Base-by-base conservation (phyloP, 139 green algal genomes). In the Deuterostichococcus epilithicus region DNA sequence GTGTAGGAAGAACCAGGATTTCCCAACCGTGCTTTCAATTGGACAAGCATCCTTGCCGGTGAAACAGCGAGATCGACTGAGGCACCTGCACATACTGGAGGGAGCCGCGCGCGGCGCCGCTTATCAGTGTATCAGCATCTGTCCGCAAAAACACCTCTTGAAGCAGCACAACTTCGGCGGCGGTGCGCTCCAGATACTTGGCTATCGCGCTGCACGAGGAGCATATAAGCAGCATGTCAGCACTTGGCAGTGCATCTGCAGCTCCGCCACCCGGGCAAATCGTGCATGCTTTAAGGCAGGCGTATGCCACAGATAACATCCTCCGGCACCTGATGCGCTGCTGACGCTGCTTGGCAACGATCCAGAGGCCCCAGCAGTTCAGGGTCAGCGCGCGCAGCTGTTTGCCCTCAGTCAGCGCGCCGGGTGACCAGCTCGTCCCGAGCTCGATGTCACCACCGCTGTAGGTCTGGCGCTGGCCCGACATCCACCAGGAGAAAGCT, bases 331-430 rank as follows among this genome's bases (percentile, higher is more conserved):
- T 68, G 37, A 91, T 80, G 26, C 87, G 85, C 67, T 82, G 36
- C 25, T 73, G 45, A 23, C 87, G 75, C 20, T 76, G 68, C 33
- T 84, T 84, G 1, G 79, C 83, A 0, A 91, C 79, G 0, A 88
- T 68, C 85, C 82, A 88, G 0, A 91, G 74, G 23, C 81, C 87
- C 87, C 87, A 91, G 1, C 37, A 72, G 32, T 90, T 91, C 0
- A 91, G 37, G 1, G 82, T 89, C 10, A 91, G 68, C 1, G 86
- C 76, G 23, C 25, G 59, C 37, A 68, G 60, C 34, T 78, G 47
- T 42, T 66, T 75, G 10, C 10, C 52, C 3, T 3, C 52, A 28
- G 52, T 3, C 5, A 20, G 10, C 52, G 20, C 52, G 10, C 18
- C 52, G 8, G 52, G 52, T 3, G 10, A n/a, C n/a, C n/a, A n/a